phyloP scores from a whole-genome alignment of 495 filamentous ascomycete species.

The Aspergillus indologenus region DNA sequence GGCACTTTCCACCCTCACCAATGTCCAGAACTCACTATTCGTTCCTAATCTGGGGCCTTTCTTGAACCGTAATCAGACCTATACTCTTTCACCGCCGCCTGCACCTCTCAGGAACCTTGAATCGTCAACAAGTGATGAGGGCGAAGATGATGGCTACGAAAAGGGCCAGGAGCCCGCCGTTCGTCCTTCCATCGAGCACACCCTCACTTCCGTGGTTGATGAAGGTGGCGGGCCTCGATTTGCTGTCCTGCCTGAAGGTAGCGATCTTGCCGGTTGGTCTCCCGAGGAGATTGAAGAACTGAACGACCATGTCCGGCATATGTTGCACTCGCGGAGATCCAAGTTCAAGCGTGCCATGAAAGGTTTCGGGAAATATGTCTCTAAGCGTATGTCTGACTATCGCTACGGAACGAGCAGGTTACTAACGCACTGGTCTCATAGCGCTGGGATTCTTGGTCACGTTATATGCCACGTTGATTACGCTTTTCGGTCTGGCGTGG shows the following conservation, averaged over 20 bases:
- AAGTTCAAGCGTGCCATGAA: slow-evolving; percentile 73
- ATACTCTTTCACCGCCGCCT: slow-evolving; percentile 58
- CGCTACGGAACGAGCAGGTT: background rate
- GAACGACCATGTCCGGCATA: slow-evolving; percentile 78
- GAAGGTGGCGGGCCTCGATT: slow-evolving; percentile 30
- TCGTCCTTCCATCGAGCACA: slow-evolving; percentile 28
- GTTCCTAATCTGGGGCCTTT: slow-evolving; percentile 64
- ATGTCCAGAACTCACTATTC: slow-evolving; percentile 78
- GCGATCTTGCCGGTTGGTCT: slow-evolving; percentile 64
- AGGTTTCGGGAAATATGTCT: slow-evolving; percentile 70
- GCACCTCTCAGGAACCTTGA: slow-evolving; percentile 28
- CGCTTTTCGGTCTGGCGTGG: slow-evolving; percentile 77
- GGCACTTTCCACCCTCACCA: slow-evolving; percentile 70
- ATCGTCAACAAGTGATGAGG: slow-evolving; percentile 31
- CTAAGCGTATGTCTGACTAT: slow-evolving; percentile 49
- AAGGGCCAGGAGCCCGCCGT: slow-evolving; percentile 20
- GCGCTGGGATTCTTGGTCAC: slow-evolving; percentile 73
- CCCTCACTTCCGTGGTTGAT: slow-evolving; percentile 31
- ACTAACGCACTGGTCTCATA: slow-evolving; percentile 16
- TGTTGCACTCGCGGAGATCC: slow-evolving; percentile 72
- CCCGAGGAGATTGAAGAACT: slow-evolving; percentile 65
- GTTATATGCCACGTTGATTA: slow-evolving; percentile 76
- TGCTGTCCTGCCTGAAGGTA: slow-evolving; percentile 52
- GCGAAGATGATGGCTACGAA: slow-evolving; percentile 25
- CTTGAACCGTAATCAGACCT: slow-evolving; percentile 70